Conservation (phyloP, 2,329 filamentous ascomycete species). For the Corynespora cassiicola region DNA sequence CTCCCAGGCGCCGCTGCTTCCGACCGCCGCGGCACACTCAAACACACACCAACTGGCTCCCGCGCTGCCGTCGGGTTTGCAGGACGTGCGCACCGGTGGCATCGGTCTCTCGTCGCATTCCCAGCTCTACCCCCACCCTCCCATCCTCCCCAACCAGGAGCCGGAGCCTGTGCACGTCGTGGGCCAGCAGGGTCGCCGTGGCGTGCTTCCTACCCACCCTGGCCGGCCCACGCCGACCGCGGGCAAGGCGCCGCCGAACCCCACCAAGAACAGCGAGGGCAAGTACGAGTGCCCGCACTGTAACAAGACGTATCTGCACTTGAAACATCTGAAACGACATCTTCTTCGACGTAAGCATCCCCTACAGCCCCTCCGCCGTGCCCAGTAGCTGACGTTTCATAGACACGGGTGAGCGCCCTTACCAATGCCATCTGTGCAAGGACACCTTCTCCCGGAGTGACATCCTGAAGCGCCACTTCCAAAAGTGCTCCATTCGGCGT, state of each 20-base stretch:
- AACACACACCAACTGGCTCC: constrained; percentile 37
- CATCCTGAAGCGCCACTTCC: constrained; percentile 98
- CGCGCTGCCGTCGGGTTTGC: constrained; percentile 35
- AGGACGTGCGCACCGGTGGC: constrained; percentile 49
- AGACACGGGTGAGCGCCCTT: constrained; percentile 98
- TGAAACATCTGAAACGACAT: constrained; percentile 97
- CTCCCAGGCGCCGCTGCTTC: constrained; percentile 41
- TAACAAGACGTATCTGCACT: constrained; percentile 96
- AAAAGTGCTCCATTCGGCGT: constrained; percentile 96
- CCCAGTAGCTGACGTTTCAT: constrained; percentile 41
- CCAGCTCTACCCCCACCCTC: constrained; percentile 45
- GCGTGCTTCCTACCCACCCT: constrained; percentile 89
- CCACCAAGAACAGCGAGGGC: constrained; percentile 93
- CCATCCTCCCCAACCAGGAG: constrained; percentile 49
- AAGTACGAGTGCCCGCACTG: constrained; percentile 99
- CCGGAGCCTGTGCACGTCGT: constrained; percentile 85
- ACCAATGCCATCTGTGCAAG: constrained; percentile 97
- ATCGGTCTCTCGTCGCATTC: constrained; percentile 42
- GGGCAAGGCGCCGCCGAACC: constrained; percentile 84
- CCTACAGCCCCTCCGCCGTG: constrained; percentile 4
- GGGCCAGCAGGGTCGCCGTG: constrained; percentile 89
- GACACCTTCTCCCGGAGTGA: constrained; percentile 98
- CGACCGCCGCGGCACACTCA: constrained; percentile 41
- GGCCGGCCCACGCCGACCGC: constrained; percentile 80
- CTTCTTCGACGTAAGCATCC: constrained; percentile 85